Evolutionary conservation across 2,329 filamentous ascomycete genomes (phyloP).

Genomic region (Talaromyces sp.): DNA sequence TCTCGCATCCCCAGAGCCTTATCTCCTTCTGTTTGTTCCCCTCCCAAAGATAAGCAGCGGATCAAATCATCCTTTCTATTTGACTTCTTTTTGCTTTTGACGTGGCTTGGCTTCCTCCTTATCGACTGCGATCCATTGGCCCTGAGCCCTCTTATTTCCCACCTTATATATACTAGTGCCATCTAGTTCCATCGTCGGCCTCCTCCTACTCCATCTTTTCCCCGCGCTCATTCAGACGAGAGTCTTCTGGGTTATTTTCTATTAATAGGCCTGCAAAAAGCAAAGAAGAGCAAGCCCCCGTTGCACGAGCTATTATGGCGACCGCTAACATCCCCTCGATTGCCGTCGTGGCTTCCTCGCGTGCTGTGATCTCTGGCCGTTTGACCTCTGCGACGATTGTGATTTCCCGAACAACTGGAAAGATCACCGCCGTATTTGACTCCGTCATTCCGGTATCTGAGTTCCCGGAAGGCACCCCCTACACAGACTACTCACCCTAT

Average conservation of each 20-base stretch:
- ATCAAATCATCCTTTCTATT: neutral
- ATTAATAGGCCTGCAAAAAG: constrained; percentile 3
- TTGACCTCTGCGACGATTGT: constrained; percentile 82
- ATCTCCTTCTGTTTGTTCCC: constrained; percentile 8
- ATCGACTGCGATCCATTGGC: constrained; percentile 9
- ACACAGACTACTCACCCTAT: constrained; percentile 81
- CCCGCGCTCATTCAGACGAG: constrained; percentile 3
- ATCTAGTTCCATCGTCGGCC: constrained; percentile 2
- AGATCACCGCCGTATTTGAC: constrained; percentile 76
- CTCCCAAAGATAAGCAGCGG: constrained; percentile 13
- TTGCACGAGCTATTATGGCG: constrained; percentile 19
- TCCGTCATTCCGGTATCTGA: constrained; percentile 72
- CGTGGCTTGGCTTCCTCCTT: constrained; percentile 5
- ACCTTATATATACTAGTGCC: constrained; percentile 7
- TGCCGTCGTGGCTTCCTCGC: constrained; percentile 79
- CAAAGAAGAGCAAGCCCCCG: constrained; percentile 9
- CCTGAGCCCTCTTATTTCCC: constrained; percentile 12
- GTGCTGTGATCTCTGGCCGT: constrained; percentile 76
- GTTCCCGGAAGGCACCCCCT: constrained; percentile 73
- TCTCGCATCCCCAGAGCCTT: constrained; percentile 9
- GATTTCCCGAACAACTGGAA: constrained; percentile 76
- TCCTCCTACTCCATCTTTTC: constrained; percentile 6
- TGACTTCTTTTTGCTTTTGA: constrained; percentile 14
- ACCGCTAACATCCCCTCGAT: constrained; percentile 51
- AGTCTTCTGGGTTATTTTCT: neutral